Base-by-base conservation (phyloP, 1,284 basidiomycete genomes). In the Ganoderma leucocontextum region DNA sequence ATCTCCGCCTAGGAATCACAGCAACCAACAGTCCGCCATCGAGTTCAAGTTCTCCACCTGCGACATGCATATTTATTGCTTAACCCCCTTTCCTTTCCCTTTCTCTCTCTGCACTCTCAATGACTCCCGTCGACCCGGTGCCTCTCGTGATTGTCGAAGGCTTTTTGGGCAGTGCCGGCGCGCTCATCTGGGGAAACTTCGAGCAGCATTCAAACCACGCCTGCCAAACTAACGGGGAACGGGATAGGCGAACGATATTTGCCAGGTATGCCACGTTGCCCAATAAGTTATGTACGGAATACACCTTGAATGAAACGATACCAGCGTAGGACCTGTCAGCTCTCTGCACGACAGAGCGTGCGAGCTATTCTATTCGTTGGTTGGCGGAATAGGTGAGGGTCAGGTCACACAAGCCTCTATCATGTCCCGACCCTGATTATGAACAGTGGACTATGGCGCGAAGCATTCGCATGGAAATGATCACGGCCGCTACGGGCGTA, bases 291-390 rank as follows among this genome's bases (percentile, higher is more conserved):
- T 13, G 22, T 13, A 25, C 22, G 4, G 22, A 49, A 5, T 4
- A 49, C 47, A 4, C 19, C 7, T 49, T 13, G 22, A 49, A 4
- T 10, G n/a, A 5, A 49, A 25, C 25, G n/a, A 10, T 12, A 13
- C 22, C 67, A 85, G 86, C 67, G 80, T 87, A 58, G 83, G 87
- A 22, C 82, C 86, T 25, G 82, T 87, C 25, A 86, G 87, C 71
- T 87, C 85, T 3, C 70, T 89, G 35, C 87, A 89, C 72, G 88
- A 90, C 68, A 76, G 87, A 62, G 87, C 87, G 15, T 89, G 87
- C 74, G 87, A 89, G 71, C 76, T 89, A 15, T 89, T 84, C 75
- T 88, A 86, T 73, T 79, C 81, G 4, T 70, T 90, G 3, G 73
- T 79, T 12, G 88, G 88, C 10, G 87, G 87, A 1, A 83, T 76